Evolutionary conservation across 164 flowering plant species (phyloP).

Genomic region (Stephania yunnanensis): DNA sequence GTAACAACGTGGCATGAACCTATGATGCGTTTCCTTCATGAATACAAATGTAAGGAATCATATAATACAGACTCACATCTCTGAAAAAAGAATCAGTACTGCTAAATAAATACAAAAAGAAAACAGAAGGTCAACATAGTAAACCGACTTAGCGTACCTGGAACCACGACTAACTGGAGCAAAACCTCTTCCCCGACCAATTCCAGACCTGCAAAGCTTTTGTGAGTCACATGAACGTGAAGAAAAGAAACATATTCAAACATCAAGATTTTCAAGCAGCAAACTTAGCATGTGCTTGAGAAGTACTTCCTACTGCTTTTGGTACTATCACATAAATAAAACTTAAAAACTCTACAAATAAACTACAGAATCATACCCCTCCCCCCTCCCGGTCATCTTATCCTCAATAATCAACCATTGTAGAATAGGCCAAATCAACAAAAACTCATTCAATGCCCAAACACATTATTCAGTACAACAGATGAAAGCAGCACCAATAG

Average conservation of each 20-base stretch:
- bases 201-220: slow-evolving; percentile 39
- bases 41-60: background rate
- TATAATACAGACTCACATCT: background rate
- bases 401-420: background rate
- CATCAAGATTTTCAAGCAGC: background rate
- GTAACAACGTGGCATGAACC: background rate
- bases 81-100: background rate
- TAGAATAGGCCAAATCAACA: background rate
- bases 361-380: background rate
- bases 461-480: background rate
- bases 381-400: too few species aligned
- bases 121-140: background rate
- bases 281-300: background rate
- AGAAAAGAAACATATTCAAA: background rate
- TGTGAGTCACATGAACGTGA: background rate
- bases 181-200: slow-evolving; percentile 28
- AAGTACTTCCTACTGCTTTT: background rate
- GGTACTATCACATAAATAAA: too few species aligned
- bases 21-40: background rate
- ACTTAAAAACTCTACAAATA: background rate
- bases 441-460: background rate
- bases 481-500: too few species aligned
- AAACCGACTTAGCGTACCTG: slow-evolving; percentile 27
- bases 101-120: background rate
- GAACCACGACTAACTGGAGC: slow-evolving; percentile 29